phyloP scores from a whole-genome alignment of 2,329 filamentous ascomycete species.

The Pseudogymnoascus sp. region DNA sequence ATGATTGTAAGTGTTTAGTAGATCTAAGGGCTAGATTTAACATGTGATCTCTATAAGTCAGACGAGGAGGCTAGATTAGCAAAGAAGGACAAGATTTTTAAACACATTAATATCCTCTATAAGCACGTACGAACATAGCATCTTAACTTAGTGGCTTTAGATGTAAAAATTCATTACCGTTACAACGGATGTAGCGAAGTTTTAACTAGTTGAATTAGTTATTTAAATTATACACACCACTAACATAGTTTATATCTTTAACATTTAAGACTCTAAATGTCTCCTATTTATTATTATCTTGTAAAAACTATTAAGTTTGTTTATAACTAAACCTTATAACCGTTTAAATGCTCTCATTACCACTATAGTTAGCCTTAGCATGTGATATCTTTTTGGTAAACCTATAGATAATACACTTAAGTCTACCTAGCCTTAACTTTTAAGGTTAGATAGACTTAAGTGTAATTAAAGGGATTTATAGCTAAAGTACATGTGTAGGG shows the following conservation, averaged over 20 bases:
- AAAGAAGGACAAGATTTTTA: conserved; percentile 9
- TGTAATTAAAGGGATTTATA: neutral
- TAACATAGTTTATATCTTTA: neutral
- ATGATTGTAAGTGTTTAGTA: neutral
- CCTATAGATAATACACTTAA: no score
- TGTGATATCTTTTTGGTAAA: no score
- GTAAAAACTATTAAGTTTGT: neutral
- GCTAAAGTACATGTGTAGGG: neutral
- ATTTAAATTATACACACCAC: conserved; percentile 2
- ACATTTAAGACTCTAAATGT: neutral
- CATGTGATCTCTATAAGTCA: neutral
- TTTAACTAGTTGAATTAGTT: neutral
- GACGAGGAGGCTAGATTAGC: conserved; percentile 9
- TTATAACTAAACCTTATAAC: neutral
- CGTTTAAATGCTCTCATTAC: no score
- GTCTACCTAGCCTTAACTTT: no score
- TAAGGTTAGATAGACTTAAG: no score
- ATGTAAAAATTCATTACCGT: neutral
- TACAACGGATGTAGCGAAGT: neutral
- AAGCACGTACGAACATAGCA: conserved; percentile 10
- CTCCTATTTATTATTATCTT: neutral
- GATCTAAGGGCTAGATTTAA: neutral
- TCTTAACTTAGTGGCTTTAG: neutral
- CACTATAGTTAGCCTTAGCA: no score
- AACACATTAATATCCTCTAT: conserved; percentile 8